Percentiles rank a stretch among this genome's conserved stretches.
Conservation (phyloP, 257 asterid species). For the Solanum appendiculatum region DNA sequence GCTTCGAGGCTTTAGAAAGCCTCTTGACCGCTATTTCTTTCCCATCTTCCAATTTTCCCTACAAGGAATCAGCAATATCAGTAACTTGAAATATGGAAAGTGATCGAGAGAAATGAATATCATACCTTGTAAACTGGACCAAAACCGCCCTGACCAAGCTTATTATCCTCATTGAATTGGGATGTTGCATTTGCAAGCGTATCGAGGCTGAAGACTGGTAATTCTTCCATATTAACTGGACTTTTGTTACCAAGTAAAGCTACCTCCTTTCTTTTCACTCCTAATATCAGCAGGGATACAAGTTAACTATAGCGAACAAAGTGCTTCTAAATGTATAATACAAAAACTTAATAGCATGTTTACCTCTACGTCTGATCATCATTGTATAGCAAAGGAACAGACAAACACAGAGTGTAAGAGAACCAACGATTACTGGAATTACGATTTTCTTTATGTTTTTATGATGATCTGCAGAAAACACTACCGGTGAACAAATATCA, state of each 20-base stretch:
- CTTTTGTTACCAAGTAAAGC: not conserved
- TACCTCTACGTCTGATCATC: not conserved
- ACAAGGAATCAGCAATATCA: not conserved
- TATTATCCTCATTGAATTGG: conserved; percentile 18
- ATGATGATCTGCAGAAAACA: not conserved
- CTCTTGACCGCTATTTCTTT: conserved; percentile 53
- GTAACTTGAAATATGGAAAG: not conserved
- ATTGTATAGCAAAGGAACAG: not conserved
- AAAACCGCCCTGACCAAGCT: conserved; percentile 62
- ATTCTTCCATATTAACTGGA: conserved; percentile 6
- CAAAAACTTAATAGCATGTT: not conserved
- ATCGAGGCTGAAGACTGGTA: conserved; percentile 33
- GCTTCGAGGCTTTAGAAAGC: conserved; percentile 44
- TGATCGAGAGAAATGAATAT: not conserved
- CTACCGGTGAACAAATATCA: not conserved
- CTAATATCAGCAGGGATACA: not conserved
- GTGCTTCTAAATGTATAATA: not conserved
- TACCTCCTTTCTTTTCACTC: not conserved
- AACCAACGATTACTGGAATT: not conserved
- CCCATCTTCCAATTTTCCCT: conserved; percentile 46
- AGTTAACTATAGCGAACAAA: not conserved
- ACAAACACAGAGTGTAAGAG: not conserved
- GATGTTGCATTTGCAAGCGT: conserved; percentile 31
- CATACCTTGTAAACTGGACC: conserved; percentile 29
- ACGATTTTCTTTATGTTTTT: not conserved